A percentile compares a stretch with the other conserved stretches of the same genome.
Evolutionary conservation across 345 rosid species (phyloP).

Genomic region (Aethionema arabicum): DNA sequence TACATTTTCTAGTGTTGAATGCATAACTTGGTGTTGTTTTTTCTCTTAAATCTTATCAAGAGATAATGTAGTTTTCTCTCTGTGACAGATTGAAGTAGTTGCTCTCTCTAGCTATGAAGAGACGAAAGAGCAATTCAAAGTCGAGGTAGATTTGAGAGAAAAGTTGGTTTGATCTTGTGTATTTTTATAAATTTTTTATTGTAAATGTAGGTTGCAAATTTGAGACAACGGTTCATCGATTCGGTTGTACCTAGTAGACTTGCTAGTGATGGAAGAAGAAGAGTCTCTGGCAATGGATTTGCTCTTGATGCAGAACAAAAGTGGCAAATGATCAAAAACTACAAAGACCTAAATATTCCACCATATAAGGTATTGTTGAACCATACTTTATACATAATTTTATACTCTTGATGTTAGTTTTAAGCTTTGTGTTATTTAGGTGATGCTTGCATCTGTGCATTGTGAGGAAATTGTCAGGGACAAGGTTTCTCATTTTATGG

Average conservation of each 20-base stretch:
- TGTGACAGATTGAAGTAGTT: conserved; percentile 69
- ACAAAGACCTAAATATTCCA: conserved; percentile 83
- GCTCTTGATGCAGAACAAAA: conserved; percentile 70
- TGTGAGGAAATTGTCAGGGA: conserved; percentile 87
- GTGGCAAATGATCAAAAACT: conserved; percentile 79
- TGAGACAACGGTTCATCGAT: conserved; percentile 66
- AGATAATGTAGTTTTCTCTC: background rate
- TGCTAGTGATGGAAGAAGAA: conserved; percentile 82
- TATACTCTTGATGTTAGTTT: background rate
- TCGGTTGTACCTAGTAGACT: conserved; percentile 87
- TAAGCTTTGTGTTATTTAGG: conserved; percentile 39
- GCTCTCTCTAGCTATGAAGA: conserved; percentile 86
- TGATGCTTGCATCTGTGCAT: conserved; percentile 86
- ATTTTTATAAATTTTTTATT: conserved; percentile 3
- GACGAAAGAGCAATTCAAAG: conserved; percentile 76
- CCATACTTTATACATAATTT: background rate
- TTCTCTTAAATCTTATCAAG: conserved; percentile 15
- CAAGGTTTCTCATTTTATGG: conserved; percentile 46
- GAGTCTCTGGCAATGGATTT: conserved; percentile 79
- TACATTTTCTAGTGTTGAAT: background rate
- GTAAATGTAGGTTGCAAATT: conserved; percentile 51
- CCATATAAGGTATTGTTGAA: conserved; percentile 68
- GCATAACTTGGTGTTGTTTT: background rate
- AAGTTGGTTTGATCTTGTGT: background rate
- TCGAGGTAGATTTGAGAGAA: conserved; percentile 51